A percentile compares a stretch with the other conserved stretches of the same genome.
Conservation (phyloP, 495 filamentous ascomycete genomes). For the Pseudomonodictys pantanalensis region DNA sequence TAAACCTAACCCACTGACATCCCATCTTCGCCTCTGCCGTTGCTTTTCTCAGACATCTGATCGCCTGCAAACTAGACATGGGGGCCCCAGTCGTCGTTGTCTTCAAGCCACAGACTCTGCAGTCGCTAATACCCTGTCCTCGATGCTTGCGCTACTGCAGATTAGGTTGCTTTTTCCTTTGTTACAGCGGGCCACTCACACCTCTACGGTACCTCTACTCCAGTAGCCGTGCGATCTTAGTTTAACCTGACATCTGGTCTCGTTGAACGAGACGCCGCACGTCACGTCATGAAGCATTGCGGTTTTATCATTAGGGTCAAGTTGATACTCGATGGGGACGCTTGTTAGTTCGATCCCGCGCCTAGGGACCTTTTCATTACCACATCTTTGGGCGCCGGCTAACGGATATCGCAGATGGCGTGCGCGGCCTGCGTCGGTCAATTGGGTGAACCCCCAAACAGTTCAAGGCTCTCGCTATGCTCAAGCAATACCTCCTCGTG, state of each 20-base stretch:
- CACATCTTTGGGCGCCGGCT: not conserved
- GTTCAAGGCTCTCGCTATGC: not conserved
- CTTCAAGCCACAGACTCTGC: not conserved
- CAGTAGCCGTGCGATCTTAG: too few relatives aligned
- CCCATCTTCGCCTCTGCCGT: not conserved
- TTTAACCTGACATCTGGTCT: too few relatives aligned
- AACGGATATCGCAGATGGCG: conserved; percentile 8
- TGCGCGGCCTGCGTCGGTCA: not conserved
- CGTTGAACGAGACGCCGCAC: too few relatives aligned
- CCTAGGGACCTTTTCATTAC: too few relatives aligned
- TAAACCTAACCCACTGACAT: not conserved
- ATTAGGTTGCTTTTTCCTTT: too few relatives aligned
- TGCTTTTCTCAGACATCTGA: not conserved
- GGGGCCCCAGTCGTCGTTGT: not conserved
- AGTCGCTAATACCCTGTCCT: not conserved
- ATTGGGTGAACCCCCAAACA: conserved; percentile 6
- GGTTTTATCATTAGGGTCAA: too few relatives aligned
- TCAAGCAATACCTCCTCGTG: too few relatives aligned
- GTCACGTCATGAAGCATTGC: too few relatives aligned
- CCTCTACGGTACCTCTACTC: too few relatives aligned
- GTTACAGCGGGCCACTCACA: too few relatives aligned
- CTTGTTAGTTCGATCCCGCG: too few relatives aligned
- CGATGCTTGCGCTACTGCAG: not conserved
- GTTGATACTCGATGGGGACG: too few relatives aligned
- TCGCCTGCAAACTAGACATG: not conserved